phyloP scores from a whole-genome alignment of 148 eudicot genomes.

The Amaranthus cruentus region DNA sequence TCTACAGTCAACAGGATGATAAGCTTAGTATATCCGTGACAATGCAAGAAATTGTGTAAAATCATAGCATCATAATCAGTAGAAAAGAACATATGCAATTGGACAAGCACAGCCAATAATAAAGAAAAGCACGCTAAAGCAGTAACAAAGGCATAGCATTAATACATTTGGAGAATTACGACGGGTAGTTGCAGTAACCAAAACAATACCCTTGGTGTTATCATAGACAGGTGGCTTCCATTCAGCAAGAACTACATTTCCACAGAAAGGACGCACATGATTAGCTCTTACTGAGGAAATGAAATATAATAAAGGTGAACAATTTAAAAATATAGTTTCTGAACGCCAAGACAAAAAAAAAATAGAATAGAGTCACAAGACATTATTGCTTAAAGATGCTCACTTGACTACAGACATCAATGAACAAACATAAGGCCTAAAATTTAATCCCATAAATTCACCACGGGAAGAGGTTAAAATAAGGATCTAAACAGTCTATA shows the following conservation, averaged over 20 bases:
- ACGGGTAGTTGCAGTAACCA: conserved; percentile 91
- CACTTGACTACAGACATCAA: neutral
- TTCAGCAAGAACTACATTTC: conserved; percentile 83
- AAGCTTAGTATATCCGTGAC: neutral
- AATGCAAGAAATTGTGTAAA: neutral
- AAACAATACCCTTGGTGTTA: conserved; percentile 75
- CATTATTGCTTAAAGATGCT: neutral
- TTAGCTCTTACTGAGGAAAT: neutral
- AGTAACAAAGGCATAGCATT: conserved; percentile 15
- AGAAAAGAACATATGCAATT: neutral
- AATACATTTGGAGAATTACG: conserved; percentile 97
- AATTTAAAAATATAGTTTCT: neutral
- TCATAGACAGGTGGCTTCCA: conserved; percentile 99
- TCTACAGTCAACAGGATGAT: conserved; percentile 1
- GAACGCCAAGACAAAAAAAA: neutral
- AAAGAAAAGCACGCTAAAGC: neutral
- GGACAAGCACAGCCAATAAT: neutral
- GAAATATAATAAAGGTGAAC: neutral
- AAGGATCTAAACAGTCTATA: too few species aligned
- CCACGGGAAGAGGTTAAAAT: too few species aligned
- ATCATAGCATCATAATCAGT: neutral
- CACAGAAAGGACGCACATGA: neutral
- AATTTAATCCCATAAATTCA: neutral
- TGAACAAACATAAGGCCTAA: neutral
- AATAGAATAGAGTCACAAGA: neutral